Base-by-base conservation (phyloP, 2,329 filamentous ascomycete genomes). In the Calonectria pseudoturangicola region DNA sequence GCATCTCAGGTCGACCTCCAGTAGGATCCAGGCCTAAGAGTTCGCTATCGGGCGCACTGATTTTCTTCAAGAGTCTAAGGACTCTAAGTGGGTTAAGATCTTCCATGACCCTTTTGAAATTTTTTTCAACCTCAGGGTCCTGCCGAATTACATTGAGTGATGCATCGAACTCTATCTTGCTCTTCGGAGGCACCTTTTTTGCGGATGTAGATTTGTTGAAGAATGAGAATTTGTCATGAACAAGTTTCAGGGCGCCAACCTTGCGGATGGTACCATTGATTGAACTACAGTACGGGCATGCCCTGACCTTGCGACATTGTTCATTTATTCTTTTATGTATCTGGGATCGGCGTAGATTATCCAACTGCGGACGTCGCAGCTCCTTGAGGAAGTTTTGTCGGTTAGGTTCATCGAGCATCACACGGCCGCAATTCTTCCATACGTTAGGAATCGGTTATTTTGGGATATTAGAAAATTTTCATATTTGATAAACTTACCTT, bases 261-360 rank as follows among this genome's bases (percentile, higher is more conserved):
- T 98, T 98, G 81, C 96, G 94, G 72, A 99, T 96, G 68, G 95
- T 93, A 9, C 97, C 97, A 81, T 99, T 98, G 79, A 96, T 88
- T 2, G 93, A 91, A 60, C 90, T 90, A 81, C 97, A 99, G 79
- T 94, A 91, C 9, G 93, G 93, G 79, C 97, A 99, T 18, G 87
- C 88, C 83, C 95, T 96, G 68, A 92, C 91, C 85, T 99, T 99
- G 75, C 94, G 92, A 83, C 96, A 98, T 80, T 96, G 93, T 68
- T 95, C 94, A 76, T 97, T 94, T 81, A 98, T 95, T 81, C 91
- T 93, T 85, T 98, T 98, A 83, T 93, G 93, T 73, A 98, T 93
- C 76, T 93, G 91, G 21, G 92, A 92, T 66, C 95, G 92, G 75
- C 94, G 92, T 74, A 98, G 87, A 77, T 96, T 98, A 83, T 99